Percentiles rank a stretch among this genome's conserved stretches.
These are phyloP conservation scores for Pythium volutum DNA, from an alignment of 352 stramenopile genomes.

Conservation along the genomic window DNA sequence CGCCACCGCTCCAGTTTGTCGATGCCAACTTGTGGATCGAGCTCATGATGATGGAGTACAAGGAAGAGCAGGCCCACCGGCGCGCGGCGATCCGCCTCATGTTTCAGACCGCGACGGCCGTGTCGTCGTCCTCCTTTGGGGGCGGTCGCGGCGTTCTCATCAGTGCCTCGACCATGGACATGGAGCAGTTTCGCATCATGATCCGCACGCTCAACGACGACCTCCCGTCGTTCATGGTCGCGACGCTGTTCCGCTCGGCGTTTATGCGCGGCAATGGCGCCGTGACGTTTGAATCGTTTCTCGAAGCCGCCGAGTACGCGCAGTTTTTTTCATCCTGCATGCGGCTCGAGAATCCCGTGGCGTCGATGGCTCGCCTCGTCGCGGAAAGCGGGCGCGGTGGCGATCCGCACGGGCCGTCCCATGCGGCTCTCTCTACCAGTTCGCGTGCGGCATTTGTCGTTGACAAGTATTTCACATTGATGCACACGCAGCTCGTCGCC, in stretches of 20 bases:
- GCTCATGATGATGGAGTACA: constrained; percentile 90
- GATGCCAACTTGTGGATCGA: constrained; percentile 80
- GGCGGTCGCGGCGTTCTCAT: not conserved
- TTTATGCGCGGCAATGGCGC: constrained; percentile 64
- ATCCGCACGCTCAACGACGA: constrained; percentile 79
- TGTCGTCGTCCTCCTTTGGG: constrained; percentile 19
- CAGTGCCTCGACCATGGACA: constrained; percentile 71
- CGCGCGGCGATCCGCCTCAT: constrained; percentile 88
- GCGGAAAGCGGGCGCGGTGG: constrained; percentile 9
- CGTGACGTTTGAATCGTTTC: constrained; percentile 89
- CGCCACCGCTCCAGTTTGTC: constrained; percentile 43
- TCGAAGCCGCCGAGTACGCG: constrained; percentile 71
- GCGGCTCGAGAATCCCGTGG: constrained; percentile 59
- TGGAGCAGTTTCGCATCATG: constrained; percentile 90
- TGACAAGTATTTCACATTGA: constrained; percentile 49
- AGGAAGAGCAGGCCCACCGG: constrained; percentile 90
- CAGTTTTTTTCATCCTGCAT: constrained; percentile 90
- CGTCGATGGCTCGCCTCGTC: constrained; percentile 36
- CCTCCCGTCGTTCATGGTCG: constrained; percentile 57
- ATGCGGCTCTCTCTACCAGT: constrained; percentile 39
- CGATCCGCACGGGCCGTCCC: constrained; percentile 22
- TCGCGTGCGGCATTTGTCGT: constrained; percentile 47
- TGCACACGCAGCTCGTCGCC: constrained; percentile 39
- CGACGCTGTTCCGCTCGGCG: constrained; percentile 58
- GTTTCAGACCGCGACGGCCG: constrained; percentile 86